Evolutionary conservation across 352 stramenopile species (phyloP), one percentile per base, ranked within the genome.

Genomic region (Aphanomyces euteiches): DNA sequence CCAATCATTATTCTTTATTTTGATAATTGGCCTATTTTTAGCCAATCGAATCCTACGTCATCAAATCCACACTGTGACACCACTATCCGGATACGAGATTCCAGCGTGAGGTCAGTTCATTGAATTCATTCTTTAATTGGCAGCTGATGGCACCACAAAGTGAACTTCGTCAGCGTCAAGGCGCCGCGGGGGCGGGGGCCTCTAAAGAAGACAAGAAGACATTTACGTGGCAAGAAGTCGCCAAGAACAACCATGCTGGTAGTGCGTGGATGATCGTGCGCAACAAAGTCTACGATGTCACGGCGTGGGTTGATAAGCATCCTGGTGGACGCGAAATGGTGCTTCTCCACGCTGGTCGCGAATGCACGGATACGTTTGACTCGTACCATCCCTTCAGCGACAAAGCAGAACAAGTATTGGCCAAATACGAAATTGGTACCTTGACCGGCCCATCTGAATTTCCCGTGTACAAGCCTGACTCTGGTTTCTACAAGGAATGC

Each of bases 261-360:
- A 98, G 98, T 87, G 96, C 94, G 28, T 99, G 96, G 96, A 88
- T 99, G 57, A 96, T 99, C 50, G 88, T 97, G 72, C 86, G 90
- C 73, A 88, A 89, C 70, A 88, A 93, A 56, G 90, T 98, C n/a
- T 98, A 97, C 79, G 90, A 98, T 68, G 89, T 98, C n/a, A 97
- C 91, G 10, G 78, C 82, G 69, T 96, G 86, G 86, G 85, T 81
- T 10, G 83, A 94, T 74, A 82, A 83, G 40, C 88, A 96, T 75
- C 87, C 90, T 47, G 88, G 87, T 74, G 90, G 90, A 17, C 70
- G 77, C 13, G 88, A 96, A 69, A 81, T 93, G 68, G 84, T 95
- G 68, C 68, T 90, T 59, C 76, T 95, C 58, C 84, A 93, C 73
- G 78, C 86, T 0, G 88, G 87, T 3, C 83, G 89, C 59, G 88